Base-by-base conservation (phyloP, 2,329 filamentous ascomycete genomes). In the Epicoccum sorghinum region DNA sequence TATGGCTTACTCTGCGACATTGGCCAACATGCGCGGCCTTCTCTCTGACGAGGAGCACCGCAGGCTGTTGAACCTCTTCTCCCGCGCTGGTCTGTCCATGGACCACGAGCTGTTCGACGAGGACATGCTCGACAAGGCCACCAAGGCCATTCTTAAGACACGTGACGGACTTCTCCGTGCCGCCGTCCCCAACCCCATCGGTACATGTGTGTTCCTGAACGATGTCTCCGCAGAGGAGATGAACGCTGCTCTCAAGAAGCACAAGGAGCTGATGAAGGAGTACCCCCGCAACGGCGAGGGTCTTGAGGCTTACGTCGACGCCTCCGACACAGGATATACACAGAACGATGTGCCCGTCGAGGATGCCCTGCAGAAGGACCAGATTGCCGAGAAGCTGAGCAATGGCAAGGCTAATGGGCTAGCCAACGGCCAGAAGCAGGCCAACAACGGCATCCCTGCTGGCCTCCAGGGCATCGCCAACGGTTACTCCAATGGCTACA, bases 1-100 rank as follows among this genome's bases (percentile, higher is more conserved):
- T 69, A 90, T 90, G 88, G 88, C 87, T 0, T 90, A 87, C 75
- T 88, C 86, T 0, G 87, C 87, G 0, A 90, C 88, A 0, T 79
- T 90, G 4, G 86, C 87, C 14, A 82, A 86, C 67, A 72, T 79
- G 55, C 82, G 85, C n/a, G 84, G 85, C 4, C 76, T 89, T 0
- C 78, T 90, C 8, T 80, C 78, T 22, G 77, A 84, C 39, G 78
- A 77, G 1, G 86, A 90, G 60, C 86, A 89, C 68, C 78, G 74
- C 24, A 81, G 86, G 14, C 74, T 90, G 1, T 75, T 90, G n/a
- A 82, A 80, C 48, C 79, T 90, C 4, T 90, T 90, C 74, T 89
- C 87, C 0, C 81, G 86, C 39, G 86, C 86, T 5, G 88, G 88
- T 18, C 79, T 90, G 0, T 86, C 86, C 18, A 89, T 90, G 80